Conservation (phyloP, 2,329 filamentous ascomycete species). For the Cladophialophora bantiana region DNA sequence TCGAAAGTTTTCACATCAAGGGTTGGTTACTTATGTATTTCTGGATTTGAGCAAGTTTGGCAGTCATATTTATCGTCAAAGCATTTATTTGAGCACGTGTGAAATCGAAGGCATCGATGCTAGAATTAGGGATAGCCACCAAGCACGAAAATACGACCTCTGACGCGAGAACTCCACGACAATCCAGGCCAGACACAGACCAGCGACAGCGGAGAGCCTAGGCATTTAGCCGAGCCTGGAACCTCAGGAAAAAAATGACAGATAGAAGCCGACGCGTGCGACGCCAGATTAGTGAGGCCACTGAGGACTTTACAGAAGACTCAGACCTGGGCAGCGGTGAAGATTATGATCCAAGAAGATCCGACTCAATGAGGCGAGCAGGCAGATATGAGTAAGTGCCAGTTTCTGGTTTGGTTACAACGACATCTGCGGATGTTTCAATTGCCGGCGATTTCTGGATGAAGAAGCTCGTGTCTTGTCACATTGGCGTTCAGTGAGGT, state of each 20-base stretch:
- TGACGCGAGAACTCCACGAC: conserved; percentile 29
- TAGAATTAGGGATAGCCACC: neutral
- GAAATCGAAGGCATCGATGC: neutral
- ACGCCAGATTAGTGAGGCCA: conserved; percentile 41
- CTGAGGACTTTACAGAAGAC: conserved; percentile 38
- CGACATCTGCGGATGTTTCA: neutral
- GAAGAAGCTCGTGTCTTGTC: neutral
- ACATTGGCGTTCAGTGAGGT: neutral
- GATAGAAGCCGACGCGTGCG: conserved; percentile 40
- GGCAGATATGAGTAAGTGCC: conserved; percentile 40
- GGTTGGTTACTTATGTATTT: conserved; percentile 5
- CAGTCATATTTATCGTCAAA: neutral
- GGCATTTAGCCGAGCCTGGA: conserved; percentile 31
- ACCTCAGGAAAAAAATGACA: conserved; percentile 34
- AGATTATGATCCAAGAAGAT: conserved; percentile 37
- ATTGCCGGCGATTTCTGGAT: neutral
- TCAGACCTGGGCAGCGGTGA: conserved; percentile 38
- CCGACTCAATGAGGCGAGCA: conserved; percentile 37
- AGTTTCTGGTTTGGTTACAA: neutral
- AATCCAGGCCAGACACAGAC: conserved; percentile 29
- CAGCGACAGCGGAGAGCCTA: conserved; percentile 21
- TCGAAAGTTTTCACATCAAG: neutral
- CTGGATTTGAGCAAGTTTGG: neutral
- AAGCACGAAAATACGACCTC: conserved; percentile 10
- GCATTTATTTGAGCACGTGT: neutral